phyloP scores from a whole-genome alignment of 2,329 filamentous ascomycete species.

The Beauveria rudraprayagi region DNA sequence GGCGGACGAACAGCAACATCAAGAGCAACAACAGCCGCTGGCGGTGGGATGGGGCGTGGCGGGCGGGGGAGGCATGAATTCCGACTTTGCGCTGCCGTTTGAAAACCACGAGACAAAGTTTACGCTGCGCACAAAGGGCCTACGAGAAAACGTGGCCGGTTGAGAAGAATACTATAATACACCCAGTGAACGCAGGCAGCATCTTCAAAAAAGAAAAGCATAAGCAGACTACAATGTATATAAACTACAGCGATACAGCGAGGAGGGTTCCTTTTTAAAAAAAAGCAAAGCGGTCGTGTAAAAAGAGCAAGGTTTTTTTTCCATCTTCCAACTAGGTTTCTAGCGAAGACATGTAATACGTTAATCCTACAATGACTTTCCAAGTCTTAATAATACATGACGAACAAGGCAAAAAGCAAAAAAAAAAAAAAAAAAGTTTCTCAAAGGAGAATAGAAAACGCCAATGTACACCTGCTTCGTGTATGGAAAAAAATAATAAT shows the following conservation, averaged over 20 bases:
- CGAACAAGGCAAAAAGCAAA: background rate
- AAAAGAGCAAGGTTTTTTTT: background rate
- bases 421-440: background rate
- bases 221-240: background rate
- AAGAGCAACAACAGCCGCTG: background rate
- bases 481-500: background rate
- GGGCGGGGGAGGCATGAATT: constrained; percentile 10
- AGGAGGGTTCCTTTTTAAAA: background rate
- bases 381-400: background rate
- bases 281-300: background rate
- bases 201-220: too few species aligned
- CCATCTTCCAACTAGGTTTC: background rate
- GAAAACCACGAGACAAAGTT: constrained; percentile 37
- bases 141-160: constrained; percentile 39
- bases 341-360: background rate
- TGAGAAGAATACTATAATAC: background rate
- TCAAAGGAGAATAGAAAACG: background rate
- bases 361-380: constrained; percentile 8
- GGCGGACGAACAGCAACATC: constrained; percentile 15
- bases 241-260: background rate
- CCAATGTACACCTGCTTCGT: background rate
- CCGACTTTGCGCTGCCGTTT: constrained; percentile 35
- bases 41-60: constrained; percentile 11
- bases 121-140: constrained; percentile 47
- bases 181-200: background rate